Percentiles rank a stretch among this genome's conserved stretches.
Conservation (phyloP, 2,329 filamentous ascomycete species). For the Aspergillus novoparasiticus region DNA sequence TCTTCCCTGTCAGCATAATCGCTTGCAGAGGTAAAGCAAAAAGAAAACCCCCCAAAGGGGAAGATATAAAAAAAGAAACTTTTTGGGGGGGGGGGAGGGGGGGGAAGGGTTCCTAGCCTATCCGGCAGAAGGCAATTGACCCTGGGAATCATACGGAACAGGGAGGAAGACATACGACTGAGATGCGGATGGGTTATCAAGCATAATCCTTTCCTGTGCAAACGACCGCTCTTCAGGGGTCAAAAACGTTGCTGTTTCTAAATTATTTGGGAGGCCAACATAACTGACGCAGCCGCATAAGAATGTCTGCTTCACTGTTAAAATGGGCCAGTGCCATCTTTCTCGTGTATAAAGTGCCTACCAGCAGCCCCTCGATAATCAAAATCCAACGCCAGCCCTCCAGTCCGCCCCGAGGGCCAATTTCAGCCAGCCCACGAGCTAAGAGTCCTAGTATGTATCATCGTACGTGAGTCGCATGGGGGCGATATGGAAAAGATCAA, state of each 20-base stretch:
- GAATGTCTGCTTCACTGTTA: slow-evolving; percentile 50
- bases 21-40: not conserved
- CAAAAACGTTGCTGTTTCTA: slow-evolving; percentile 58
- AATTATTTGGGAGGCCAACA: slow-evolving; percentile 58
- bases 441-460: slow-evolving; percentile 49
- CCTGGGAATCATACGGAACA: not conserved
- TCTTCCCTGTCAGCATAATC: not conserved
- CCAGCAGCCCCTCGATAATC: slow-evolving; percentile 57
- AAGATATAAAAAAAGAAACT: no score
- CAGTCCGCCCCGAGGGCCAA: slow-evolving; percentile 57
- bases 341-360: slow-evolving; percentile 11
- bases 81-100: no score
- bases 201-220: slow-evolving; percentile 50
- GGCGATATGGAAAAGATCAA: not conserved
- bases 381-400: slow-evolving; percentile 66
- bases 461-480: not conserved
- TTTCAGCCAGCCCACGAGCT: slow-evolving; percentile 63
- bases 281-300: slow-evolving; percentile 56
- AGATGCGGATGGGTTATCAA: slow-evolving; percentile 35
- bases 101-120: not conserved
- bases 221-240: slow-evolving; percentile 55
- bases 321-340: not conserved
- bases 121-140: not conserved
- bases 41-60: no score
- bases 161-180: slow-evolving; percentile 27